These are phyloP conservation scores for Diplodia scrobiculata DNA, from an alignment of 2,329 filamentous ascomycete species.

Conservation along the genomic window DNA sequence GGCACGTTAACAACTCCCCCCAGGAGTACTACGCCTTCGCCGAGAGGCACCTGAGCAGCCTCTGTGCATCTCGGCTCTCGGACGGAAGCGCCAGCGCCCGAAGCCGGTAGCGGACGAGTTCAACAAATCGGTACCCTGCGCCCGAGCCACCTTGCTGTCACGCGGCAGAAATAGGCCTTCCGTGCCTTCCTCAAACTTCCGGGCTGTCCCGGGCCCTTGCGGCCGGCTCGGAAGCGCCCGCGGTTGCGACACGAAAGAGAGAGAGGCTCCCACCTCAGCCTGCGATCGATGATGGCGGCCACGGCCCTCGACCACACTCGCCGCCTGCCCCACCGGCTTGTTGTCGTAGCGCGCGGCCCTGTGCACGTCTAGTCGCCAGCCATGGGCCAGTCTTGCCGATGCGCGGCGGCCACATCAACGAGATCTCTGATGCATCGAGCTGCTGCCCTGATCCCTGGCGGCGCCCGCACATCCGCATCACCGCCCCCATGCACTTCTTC, in stretches of 20 bases:
- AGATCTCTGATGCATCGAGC: not conserved
- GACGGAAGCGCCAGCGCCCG: slow-evolving; percentile 9
- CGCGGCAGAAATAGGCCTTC: not conserved
- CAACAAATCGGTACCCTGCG: not conserved
- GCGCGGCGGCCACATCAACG: not conserved
- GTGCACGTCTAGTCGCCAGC: no score
- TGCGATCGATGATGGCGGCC: slow-evolving; percentile 6
- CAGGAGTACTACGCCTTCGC: no score
- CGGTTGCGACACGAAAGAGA: not conserved
- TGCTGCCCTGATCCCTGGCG: not conserved
- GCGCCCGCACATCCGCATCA: not conserved
- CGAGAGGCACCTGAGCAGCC: no score
- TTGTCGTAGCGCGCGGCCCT: not conserved
- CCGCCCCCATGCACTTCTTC: not conserved
- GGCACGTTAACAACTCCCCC: no score
- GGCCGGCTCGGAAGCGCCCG: slow-evolving; percentile 1
- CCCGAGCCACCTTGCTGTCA: not conserved
- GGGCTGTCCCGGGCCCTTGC: not conserved
- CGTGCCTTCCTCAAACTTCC: slow-evolving; percentile 1
- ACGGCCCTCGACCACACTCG: not conserved
- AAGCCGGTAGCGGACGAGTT: not conserved
- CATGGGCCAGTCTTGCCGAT: no score
- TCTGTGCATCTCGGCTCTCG: not conserved
- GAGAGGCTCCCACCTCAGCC: not conserved
- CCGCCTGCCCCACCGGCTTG: not conserved